Evolutionary conservation across 73 alveolate species (phyloP), one percentile per base, ranked within the genome.

Genomic region (Paramecium sonneborni): DNA sequence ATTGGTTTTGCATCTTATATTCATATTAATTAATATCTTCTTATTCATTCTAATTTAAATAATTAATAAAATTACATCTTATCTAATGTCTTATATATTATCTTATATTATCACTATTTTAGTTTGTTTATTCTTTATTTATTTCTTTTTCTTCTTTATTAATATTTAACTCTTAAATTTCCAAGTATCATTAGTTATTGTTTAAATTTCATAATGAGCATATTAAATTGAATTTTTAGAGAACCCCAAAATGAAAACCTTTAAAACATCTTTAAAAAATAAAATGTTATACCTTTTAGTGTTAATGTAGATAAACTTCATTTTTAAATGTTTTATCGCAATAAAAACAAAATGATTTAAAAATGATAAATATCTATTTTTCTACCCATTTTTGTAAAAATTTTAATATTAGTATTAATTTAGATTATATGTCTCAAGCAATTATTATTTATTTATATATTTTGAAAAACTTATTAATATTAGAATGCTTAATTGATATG

Each of bases 311-410:
- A 68, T 97, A 96, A 74, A 96, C 91, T 74, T 96, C 99, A 92
- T 96, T 96, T 67, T 97, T 98, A 88, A 98, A 98, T 92, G 98
- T 99, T 88, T 98, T 96, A 84, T 98, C 99, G 85, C 99, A 98
- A 91, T 98, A 98, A 93, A 96, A 98, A 93, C 99, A 98, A 94
- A 98, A 98, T 38, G 99, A 99, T 93, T 95, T 88, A 98, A 86
- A 57, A 96, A 95, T 76, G 96, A 95, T 37, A 96, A 92, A 89
- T 97, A 98, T 76, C 99, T 95, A 92, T 97, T 97, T 98, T 98
- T 69, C 99, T 91, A 18, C 99, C 99, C 99, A 98, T 97, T 96
- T 52, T 10, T n/a, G 18, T 52, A n/a, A 18, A n/a, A 52, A 15
- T 15, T 52, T 52, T 15, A 52, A 15, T 5, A 52, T 52, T 1